A percentile compares a stretch with the other conserved stretches of the same genome.
Evolutionary conservation across 441 rosid genomes (phyloP).

Genomic region (Flueggea neowawraea): DNA sequence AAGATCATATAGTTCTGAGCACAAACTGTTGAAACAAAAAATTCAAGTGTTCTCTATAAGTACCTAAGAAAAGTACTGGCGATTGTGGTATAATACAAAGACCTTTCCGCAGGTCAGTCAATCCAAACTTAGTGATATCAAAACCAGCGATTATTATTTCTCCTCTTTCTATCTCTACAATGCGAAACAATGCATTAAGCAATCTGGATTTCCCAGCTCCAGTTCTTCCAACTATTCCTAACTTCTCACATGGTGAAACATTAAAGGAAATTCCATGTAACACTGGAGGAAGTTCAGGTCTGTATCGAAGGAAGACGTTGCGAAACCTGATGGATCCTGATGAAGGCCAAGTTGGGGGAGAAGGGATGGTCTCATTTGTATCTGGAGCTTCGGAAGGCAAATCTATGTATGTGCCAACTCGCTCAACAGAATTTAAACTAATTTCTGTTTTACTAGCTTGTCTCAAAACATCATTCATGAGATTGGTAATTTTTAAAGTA

Average conservation of each 20-base stretch:
- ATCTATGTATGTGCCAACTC: slow-evolving; percentile 81
- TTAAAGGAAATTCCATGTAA: slow-evolving; percentile 74
- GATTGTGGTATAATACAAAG: slow-evolving; percentile 93
- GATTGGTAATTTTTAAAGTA: slow-evolving; percentile 71
- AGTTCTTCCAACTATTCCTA: slow-evolving; percentile 97
- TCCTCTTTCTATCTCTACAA: slow-evolving; percentile 88
- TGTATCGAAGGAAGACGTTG: slow-evolving; percentile 79
- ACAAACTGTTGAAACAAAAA: neutral
- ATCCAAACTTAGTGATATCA: slow-evolving; percentile 71
- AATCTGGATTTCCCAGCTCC: slow-evolving; percentile 98
- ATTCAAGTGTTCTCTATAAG: neutral
- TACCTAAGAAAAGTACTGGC: slow-evolving; percentile 99
- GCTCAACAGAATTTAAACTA: slow-evolving; percentile 93
- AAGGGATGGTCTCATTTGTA: slow-evolving; percentile 54
- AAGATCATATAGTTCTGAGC: too few relatives aligned
- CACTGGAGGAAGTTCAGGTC: slow-evolving; percentile 94
- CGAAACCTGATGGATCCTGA: slow-evolving; percentile 69
- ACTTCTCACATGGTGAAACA: slow-evolving; percentile 75
- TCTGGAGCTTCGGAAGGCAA: slow-evolving; percentile 85
- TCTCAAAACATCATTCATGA: slow-evolving; percentile 78
- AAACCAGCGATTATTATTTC: slow-evolving; percentile 68
- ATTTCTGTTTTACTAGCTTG: slow-evolving; percentile 94
- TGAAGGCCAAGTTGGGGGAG: slow-evolving; percentile 83
- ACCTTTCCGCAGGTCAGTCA: slow-evolving; percentile 68
- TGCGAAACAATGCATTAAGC: slow-evolving; percentile 89